Percentiles rank a stretch among this genome's conserved stretches.
Evolutionary conservation across 495 filamentous ascomycete genomes (phyloP).

Genomic region (Daldinia loculata): DNA sequence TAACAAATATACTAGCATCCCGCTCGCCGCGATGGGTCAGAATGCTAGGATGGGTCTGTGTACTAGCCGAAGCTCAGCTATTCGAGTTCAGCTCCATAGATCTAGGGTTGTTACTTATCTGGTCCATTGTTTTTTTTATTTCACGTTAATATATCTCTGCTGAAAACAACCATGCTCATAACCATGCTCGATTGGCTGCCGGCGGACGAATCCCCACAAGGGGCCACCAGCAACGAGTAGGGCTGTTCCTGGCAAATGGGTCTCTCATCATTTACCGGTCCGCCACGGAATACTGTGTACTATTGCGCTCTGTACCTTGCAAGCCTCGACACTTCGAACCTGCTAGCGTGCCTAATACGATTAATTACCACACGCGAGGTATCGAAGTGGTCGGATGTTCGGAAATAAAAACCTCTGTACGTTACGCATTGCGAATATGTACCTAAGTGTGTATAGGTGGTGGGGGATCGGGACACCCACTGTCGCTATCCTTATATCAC

Average conservation of each 20-base stretch:
- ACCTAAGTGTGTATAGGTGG: neutral
- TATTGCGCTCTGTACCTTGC: conserved; percentile 9
- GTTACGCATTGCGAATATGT: conserved; percentile 1
- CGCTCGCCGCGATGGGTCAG: conserved; percentile 13
- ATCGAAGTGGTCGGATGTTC: conserved; percentile 20
- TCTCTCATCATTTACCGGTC: conserved; percentile 16
- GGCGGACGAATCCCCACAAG: conserved; percentile 19
- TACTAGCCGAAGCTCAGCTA: conserved; percentile 32
- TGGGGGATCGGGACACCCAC: neutral
- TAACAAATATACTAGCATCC: conserved; percentile 12
- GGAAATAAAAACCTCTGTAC: conserved; percentile 2
- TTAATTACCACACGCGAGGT: conserved; percentile 5
- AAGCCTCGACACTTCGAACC: conserved; percentile 9
- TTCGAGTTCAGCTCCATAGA: conserved; percentile 30
- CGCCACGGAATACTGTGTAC: conserved; percentile 5
- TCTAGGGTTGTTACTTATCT: conserved; percentile 12
- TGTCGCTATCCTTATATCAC: neutral
- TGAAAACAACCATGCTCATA: conserved; percentile 14
- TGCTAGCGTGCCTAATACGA: conserved; percentile 8
- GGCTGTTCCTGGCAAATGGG: conserved; percentile 35
- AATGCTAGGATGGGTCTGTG: conserved; percentile 3
- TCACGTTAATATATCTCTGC: conserved; percentile 29
- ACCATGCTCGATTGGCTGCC: conserved; percentile 22
- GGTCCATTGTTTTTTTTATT: conserved; percentile 11
- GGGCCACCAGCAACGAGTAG: conserved; percentile 30